Base-by-base conservation (phyloP, 1,284 basidiomycete species). In the Volvariella volvacea region DNA sequence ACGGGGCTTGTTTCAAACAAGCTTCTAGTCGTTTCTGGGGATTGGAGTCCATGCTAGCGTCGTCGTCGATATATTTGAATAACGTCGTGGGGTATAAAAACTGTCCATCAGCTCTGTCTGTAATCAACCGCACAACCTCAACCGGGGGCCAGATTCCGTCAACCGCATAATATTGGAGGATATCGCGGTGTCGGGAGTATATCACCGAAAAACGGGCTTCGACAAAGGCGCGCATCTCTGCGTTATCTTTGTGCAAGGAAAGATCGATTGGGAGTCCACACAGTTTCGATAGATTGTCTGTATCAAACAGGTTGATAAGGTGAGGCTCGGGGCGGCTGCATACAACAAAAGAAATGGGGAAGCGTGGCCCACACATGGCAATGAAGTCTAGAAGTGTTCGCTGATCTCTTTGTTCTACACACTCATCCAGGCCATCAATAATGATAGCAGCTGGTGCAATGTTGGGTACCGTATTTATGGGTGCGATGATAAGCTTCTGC, bases 71-170 rank as follows among this genome's bases (percentile, higher is more conserved):
- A 22, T 47, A 49, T 45, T 41, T 46, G 37, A 52, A 28, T 19
- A 50, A 43, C 17, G 46, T 52, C 10, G 48, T 33, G 1, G 52
- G 45, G 20, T 50, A 48, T 7, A 47, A 33, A 36, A 50, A 49
- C 14, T 49, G 42, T n/a, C 51, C 50, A 3, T 30, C 48, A 2
- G 53, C 51, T 14, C 48, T 51, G 1, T 40, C 34, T 2, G 46
- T 47, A 15, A 55, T 43, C 9, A 44, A 36, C 2, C 50, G 44
- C 25, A 55, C 22, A n/a, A 45, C 47, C 20, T 44, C 39, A 7
- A 32, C 38, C 3, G 48, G 46, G 0, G 52, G 50, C 50, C 51
- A 54, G 2, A 43, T 33, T 7, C 48, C 41, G 3, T 45, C 43
- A 4, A 47, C 42, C 16, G 22, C 19, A 4, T 20, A 19, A 8